These are phyloP conservation scores for Trametes hirsuta DNA, from an alignment of 1,284 basidiomycete genomes.

Conservation along the genomic window DNA sequence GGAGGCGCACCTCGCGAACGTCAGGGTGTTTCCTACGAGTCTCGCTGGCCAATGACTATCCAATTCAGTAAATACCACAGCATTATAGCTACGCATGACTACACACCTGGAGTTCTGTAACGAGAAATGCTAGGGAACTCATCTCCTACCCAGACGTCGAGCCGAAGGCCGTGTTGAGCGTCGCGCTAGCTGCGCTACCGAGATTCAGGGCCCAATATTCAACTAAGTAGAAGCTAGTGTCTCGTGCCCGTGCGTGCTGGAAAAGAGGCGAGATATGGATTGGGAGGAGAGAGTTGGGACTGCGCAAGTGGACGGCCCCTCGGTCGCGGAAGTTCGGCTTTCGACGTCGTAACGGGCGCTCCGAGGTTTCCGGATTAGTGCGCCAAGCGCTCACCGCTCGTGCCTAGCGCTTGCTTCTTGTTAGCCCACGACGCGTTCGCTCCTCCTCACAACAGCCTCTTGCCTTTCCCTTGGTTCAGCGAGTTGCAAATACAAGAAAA, in stretches of 20 bases:
- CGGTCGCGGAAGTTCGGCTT: not conserved
- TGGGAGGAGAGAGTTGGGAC: not conserved
- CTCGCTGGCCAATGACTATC: slow-evolving; percentile 76
- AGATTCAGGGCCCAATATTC: not conserved
- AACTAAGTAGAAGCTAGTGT: not conserved
- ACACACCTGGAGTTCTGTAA: slow-evolving; percentile 56
- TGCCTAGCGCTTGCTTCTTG: too few relatives aligned
- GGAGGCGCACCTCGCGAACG: slow-evolving; percentile 70
- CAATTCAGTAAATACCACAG: not conserved
- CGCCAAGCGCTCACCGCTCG: too few relatives aligned
- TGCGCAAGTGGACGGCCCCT: not conserved
- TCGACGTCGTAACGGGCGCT: not conserved
- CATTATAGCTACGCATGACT: not conserved
- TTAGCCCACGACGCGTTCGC: too few relatives aligned
- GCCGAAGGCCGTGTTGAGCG: not conserved
- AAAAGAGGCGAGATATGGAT: not conserved
- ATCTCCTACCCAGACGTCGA: slow-evolving; percentile 33
- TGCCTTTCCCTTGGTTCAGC: too few relatives aligned
- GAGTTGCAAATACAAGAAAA: too few relatives aligned
- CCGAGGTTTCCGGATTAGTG: not conserved
- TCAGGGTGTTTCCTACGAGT: slow-evolving; percentile 82
- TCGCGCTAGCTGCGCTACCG: too few relatives aligned
- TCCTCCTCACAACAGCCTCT: too few relatives aligned
- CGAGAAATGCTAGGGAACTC: slow-evolving; percentile 57
- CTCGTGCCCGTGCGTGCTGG: not conserved